Evolutionary conservation across 148 eudicot species (phyloP), one percentile per base, ranked within the genome.

Genomic region (Rhododendron henanense): DNA sequence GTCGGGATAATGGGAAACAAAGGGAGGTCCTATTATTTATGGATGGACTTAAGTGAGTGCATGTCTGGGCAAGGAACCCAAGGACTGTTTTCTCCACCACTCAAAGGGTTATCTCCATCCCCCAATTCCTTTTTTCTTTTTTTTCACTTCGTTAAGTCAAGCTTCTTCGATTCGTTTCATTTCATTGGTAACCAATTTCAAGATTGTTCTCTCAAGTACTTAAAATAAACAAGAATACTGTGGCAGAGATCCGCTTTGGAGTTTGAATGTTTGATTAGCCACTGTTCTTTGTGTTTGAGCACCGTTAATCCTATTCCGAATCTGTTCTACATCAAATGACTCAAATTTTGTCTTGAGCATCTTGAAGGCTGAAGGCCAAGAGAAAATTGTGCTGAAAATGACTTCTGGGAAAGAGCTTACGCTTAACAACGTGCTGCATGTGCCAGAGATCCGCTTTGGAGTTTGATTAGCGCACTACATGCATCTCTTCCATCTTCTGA

Each of bases 41-140:
- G 95, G 99, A 94, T 92, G 88, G 99, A 96, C 45, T 96, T 96
- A 90, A 95, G 95, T 73, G 98, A 92, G 28, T 94, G 97, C 88
- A 96, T 96, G 99, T 96, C 99, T 73, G 90, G 88, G 97, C 86
- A 88, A 94, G 48, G 91, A 94, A 83, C 99, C 96, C 57, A 92
- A 92, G 82, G 98, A 94, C 67, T 96, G 97, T 41, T 80, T 89
- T 77, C 99, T 96, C 81, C 98, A 95, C 90, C 99, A 96, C 87
- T 92, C 85, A 95, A 95, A 93, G 98, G 94, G 97, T 95, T 5
- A 2, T 77, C 65, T 86, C 78, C 39, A 19, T 31, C 83, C 79
- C 78, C n/a, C 63, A 18, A 63, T 25, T 63, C 28, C 31, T n/a
- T 63, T 63, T 63, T 14, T 31, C 31, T 31, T n/a, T 63, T 51